phyloP scores from a whole-genome alignment of 176 grass and related monocot genomes.

The Carex pumila region DNA sequence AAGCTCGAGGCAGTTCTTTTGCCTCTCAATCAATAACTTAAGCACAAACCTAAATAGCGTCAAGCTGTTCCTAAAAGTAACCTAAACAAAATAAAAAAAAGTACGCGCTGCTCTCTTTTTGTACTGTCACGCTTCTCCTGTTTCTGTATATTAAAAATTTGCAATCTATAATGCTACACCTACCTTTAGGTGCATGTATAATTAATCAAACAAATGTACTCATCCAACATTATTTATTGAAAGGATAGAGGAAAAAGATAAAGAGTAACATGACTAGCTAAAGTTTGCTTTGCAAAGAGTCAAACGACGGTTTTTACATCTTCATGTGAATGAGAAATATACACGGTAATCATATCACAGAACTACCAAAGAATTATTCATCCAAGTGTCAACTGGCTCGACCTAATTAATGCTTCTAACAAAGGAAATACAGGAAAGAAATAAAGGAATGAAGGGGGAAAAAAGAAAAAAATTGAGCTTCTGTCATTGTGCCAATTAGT shows the following conservation, averaged over 20 bases:
- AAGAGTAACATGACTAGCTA: neutral
- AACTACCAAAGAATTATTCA: constrained; percentile 11
- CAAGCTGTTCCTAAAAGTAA: neutral
- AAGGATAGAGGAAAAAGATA: neutral
- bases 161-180: neutral
- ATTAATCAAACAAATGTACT: neutral
- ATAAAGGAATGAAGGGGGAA: neutral
- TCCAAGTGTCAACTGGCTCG: neutral
- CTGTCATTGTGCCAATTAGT: neutral
- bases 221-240: neutral
- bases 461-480: constrained; percentile 9
- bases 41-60: constrained; percentile 4
- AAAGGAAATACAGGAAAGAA: neutral
- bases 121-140: neutral
- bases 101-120: neutral
- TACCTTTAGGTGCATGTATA: neutral
- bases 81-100: neutral
- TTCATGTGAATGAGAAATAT: neutral
- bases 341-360: constrained; percentile 14
- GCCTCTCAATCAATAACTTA: constrained; percentile 10
- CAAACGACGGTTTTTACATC: neutral
- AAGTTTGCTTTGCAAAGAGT: neutral
- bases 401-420: neutral
- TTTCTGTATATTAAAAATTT: neutral
- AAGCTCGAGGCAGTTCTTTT: constrained; percentile 29